phyloP scores from a whole-genome alignment of 208 protist genomes.

The Acanthamoeba pearcei region DNA sequence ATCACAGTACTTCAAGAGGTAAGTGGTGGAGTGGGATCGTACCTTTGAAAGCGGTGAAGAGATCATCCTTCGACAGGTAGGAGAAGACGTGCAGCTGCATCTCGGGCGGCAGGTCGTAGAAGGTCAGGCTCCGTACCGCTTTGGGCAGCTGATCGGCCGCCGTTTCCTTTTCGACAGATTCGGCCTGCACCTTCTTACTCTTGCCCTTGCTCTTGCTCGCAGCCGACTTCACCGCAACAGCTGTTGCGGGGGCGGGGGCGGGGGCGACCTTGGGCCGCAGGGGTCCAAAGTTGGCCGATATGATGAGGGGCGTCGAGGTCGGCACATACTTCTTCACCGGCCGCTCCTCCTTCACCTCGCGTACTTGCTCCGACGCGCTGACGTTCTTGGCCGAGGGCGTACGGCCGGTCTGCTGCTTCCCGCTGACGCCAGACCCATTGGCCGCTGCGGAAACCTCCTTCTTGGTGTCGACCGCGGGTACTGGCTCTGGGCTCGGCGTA shows the following conservation, averaged over 20 bases:
- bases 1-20: no score
- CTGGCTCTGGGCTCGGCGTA: background rate
- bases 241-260: background rate
- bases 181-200: background rate
- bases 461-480: background rate
- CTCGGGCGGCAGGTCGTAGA: background rate
- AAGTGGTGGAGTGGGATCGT: background rate
- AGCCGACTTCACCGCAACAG: no score
- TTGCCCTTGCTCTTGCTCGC: background rate
- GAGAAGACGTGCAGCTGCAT: slow-evolving; percentile 42
- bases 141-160: background rate
- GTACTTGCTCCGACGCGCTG: background rate
- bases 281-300: slow-evolving; percentile 23
- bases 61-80: slow-evolving; percentile 3
- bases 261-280: background rate
- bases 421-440: no score
- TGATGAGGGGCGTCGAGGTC: background rate
- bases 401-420: background rate
- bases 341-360: background rate
- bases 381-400: no score
- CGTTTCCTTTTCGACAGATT: background rate
- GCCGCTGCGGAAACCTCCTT: background rate
- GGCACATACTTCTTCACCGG: slow-evolving; percentile 21
- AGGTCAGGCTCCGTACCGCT: background rate
- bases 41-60: slow-evolving; percentile 1